phyloP scores from a whole-genome alignment of 768 basidiomycete genomes.

The Podaxis sp. region DNA sequence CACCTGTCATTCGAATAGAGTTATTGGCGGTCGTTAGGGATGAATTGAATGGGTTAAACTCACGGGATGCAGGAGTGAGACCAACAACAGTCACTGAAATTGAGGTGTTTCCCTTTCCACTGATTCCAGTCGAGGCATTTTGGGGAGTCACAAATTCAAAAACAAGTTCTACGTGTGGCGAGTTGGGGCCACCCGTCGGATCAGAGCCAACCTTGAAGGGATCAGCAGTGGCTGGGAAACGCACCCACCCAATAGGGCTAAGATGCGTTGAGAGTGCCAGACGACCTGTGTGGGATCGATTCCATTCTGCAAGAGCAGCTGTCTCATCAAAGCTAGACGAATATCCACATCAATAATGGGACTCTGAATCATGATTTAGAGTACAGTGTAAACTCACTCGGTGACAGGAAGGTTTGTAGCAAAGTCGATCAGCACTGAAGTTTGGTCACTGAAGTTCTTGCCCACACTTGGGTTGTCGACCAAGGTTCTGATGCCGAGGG shows the following conservation, averaged over 20 bases:
- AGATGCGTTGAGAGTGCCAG: neutral
- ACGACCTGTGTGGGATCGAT: neutral
- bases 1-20: conserved; percentile 1
- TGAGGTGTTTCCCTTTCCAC: neutral
- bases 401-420: neutral
- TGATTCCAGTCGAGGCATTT: neutral
- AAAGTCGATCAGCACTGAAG: neutral
- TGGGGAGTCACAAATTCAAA: neutral
- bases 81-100: neutral
- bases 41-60: neutral
- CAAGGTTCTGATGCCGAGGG: neutral
- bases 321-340: conserved; percentile 1
- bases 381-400: neutral
- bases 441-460: conserved; percentile 3
- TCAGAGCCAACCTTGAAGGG: neutral
- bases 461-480: conserved; percentile 10
- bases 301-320: conserved; percentile 4
- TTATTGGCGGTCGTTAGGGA: too few relatives aligned
- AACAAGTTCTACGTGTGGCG: conserved; percentile 10
- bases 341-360: neutral
- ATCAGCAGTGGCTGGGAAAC: neutral
- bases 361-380: neutral
- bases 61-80: neutral
- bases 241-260: conserved; percentile 1
- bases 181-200: neutral